Conservation (phyloP, 2,329 filamentous ascomycete species). For the Elsinoe australis region DNA sequence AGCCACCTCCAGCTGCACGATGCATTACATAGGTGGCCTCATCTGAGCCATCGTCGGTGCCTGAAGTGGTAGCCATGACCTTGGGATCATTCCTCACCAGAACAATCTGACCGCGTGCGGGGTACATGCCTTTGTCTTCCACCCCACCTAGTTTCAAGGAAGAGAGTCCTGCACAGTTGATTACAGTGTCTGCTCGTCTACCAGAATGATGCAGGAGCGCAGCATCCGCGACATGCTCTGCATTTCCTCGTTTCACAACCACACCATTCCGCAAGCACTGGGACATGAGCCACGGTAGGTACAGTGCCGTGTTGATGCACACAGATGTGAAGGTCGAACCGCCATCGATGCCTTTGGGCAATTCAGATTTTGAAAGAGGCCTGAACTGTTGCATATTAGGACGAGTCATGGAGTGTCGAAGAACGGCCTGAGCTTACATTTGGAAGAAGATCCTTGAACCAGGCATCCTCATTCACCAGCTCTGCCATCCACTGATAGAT, state of each 20-base stretch:
- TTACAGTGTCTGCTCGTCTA: constrained; percentile 55
- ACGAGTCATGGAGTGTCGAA: background rate
- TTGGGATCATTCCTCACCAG: constrained; percentile 71
- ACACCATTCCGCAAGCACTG: constrained; percentile 70
- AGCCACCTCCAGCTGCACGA: constrained; percentile 70
- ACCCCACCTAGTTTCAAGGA: constrained; percentile 74
- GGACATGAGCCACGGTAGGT: constrained; percentile 76
- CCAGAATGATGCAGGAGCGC: constrained; percentile 51
- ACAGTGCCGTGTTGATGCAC: constrained; percentile 85
- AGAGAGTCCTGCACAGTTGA: constrained; percentile 80
- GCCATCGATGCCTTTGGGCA: constrained; percentile 60
- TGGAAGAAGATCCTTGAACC: constrained; percentile 64
- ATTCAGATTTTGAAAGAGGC: constrained; percentile 28
- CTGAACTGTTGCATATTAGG: constrained; percentile 27
- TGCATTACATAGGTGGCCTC: constrained; percentile 79
- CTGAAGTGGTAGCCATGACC: constrained; percentile 61
- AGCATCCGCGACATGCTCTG: constrained; percentile 66
- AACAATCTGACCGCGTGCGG: constrained; percentile 75
- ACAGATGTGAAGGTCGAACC: constrained; percentile 73
- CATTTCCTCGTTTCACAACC: constrained; percentile 39
- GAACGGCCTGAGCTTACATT: constrained; percentile 45
- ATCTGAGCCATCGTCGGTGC: constrained; percentile 63
- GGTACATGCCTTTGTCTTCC: constrained; percentile 62
- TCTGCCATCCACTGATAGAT: constrained; percentile 57
- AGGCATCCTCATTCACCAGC: constrained; percentile 57